Evolutionary conservation across 2,329 filamentous ascomycete genomes (phyloP).

Genomic region (Phyllosticta citribraziliensis): DNA sequence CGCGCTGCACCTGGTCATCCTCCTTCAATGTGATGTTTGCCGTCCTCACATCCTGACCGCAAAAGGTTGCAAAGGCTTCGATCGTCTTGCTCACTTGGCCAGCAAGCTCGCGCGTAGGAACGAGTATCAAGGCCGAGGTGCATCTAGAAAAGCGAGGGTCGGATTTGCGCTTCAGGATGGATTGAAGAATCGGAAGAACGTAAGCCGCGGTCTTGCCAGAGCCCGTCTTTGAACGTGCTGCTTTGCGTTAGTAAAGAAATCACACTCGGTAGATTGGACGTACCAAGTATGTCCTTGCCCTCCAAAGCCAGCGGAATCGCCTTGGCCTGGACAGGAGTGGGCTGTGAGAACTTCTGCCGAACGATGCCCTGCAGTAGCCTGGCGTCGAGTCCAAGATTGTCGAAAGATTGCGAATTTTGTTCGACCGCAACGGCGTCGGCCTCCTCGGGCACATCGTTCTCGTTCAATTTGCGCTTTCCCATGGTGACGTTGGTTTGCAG

Average conservation of each 20-base stretch:
- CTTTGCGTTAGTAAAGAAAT: conserved; percentile 13
- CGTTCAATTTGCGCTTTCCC: conserved; percentile 40
- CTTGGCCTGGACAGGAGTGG: conserved; percentile 79
- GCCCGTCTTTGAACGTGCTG: conserved; percentile 83
- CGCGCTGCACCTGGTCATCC: conserved; percentile 77
- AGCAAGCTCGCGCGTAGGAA: conserved; percentile 88
- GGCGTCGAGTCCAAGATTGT: conserved; percentile 69
- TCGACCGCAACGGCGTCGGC: conserved; percentile 4
- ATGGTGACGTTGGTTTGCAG: background rate
- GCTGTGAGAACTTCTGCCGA: conserved; percentile 71
- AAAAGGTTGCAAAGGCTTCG: conserved; percentile 68
- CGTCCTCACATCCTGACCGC: conserved; percentile 69
- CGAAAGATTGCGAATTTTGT: conserved; percentile 42
- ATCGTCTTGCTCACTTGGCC: conserved; percentile 79
- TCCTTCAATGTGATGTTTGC: conserved; percentile 88
- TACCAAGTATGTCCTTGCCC: conserved; percentile 73
- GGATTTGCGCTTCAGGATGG: conserved; percentile 68
- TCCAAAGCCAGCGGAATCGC: conserved; percentile 81
- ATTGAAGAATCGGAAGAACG: conserved; percentile 76
- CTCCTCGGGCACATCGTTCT: conserved; percentile 36
- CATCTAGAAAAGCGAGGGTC: conserved; percentile 45
- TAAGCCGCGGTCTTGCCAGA: conserved; percentile 98
- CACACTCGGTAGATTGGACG: background rate
- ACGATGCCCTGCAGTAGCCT: conserved; percentile 78
- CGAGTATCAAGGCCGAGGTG: conserved; percentile 75